Percentiles rank a stretch among this genome's conserved stretches.
phyloP scores from a whole-genome alignment of 805 yeast species.

The Ogataea parapolymorpha region DNA sequence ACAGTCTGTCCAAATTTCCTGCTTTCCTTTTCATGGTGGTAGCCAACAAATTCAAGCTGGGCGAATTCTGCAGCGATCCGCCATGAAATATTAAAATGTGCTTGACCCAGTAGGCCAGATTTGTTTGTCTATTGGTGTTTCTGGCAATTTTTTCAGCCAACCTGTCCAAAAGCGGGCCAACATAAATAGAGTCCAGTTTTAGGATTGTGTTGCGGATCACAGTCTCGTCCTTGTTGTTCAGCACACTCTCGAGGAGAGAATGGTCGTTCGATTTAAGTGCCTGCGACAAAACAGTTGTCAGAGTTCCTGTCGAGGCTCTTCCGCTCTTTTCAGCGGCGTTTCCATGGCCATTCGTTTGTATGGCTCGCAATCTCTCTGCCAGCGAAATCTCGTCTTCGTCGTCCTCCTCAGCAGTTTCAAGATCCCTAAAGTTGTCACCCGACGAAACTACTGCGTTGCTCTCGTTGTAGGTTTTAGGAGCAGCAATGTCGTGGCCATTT shows the following conservation, averaged over 20 bases:
- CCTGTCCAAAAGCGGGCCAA: slow-evolving; percentile 48
- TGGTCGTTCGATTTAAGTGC: slow-evolving; percentile 87
- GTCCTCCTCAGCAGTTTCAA: slow-evolving; percentile 45
- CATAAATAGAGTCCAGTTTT: slow-evolving; percentile 46
- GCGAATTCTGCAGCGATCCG: slow-evolving; percentile 42
- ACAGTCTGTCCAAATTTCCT: slow-evolving; percentile 44
- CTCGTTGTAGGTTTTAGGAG: slow-evolving; percentile 57
- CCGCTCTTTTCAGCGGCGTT: slow-evolving; percentile 35
- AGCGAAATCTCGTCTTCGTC: slow-evolving; percentile 40
- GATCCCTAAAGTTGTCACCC: slow-evolving; percentile 60
- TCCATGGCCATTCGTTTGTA: slow-evolving; percentile 19
- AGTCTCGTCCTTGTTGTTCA: slow-evolving; percentile 50
- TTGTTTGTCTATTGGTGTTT: slow-evolving; percentile 48
- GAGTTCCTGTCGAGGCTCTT: slow-evolving; percentile 66
- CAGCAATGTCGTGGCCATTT: slow-evolving; percentile 50
- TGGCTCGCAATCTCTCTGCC: slow-evolving; percentile 51
- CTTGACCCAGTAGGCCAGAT: slow-evolving; percentile 52
- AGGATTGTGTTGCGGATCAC: slow-evolving; percentile 49
- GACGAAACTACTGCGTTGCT: slow-evolving; percentile 56
- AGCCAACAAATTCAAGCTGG: slow-evolving; percentile 45
- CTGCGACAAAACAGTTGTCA: slow-evolving; percentile 82
- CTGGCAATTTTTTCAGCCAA: slow-evolving; percentile 51
- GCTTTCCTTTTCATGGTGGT: slow-evolving; percentile 48
- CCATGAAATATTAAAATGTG: slow-evolving; percentile 57
- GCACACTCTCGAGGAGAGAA: slow-evolving; percentile 78